phyloP scores from a whole-genome alignment of 1,139 yeast species.

The Candida pseudoviswanathii region DNA sequence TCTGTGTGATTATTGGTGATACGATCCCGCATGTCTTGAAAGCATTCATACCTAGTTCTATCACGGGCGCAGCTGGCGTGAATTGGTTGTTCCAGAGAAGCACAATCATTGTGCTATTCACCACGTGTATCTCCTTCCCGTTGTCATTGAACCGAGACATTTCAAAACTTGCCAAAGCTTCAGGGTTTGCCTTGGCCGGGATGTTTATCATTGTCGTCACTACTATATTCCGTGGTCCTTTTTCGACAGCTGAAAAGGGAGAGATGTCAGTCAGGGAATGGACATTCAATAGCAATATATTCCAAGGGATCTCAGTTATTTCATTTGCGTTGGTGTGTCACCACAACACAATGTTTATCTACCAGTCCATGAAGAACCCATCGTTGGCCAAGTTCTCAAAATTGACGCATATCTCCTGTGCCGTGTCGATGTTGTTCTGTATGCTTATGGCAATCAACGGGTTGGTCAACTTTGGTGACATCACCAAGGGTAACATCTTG shows the following conservation, averaged over 20 bases:
- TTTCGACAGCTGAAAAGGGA: constrained; percentile 51
- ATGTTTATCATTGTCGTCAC: constrained; percentile 78
- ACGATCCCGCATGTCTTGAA: constrained; percentile 88
- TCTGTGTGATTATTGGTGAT: constrained; percentile 92
- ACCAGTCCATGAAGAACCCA: constrained; percentile 77
- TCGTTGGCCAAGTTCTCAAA: constrained; percentile 72
- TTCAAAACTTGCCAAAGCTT: constrained; percentile 83
- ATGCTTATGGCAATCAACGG: constrained; percentile 82
- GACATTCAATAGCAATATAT: constrained; percentile 64
- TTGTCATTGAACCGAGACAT: constrained; percentile 80
- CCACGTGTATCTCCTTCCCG: constrained; percentile 78
- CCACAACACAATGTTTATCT: constrained; percentile 88
- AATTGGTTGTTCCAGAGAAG: constrained; percentile 64
- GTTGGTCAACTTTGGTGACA: constrained; percentile 69
- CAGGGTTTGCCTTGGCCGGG: constrained; percentile 82
- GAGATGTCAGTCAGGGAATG: constrained; percentile 47
- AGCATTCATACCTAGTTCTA: constrained; percentile 59
- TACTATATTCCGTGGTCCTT: constrained; percentile 76
- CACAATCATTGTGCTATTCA: constrained; percentile 66
- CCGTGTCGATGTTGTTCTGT: constrained; percentile 79
- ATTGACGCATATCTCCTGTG: constrained; percentile 83
- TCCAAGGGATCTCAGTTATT: constrained; percentile 89
- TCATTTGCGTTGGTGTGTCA: constrained; percentile 95
- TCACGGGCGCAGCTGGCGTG: constrained; percentile 38
- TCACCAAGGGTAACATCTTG: constrained; percentile 82